Conservation (phyloP, 2,329 filamentous ascomycete species). For the Aspergillus sp. region DNA sequence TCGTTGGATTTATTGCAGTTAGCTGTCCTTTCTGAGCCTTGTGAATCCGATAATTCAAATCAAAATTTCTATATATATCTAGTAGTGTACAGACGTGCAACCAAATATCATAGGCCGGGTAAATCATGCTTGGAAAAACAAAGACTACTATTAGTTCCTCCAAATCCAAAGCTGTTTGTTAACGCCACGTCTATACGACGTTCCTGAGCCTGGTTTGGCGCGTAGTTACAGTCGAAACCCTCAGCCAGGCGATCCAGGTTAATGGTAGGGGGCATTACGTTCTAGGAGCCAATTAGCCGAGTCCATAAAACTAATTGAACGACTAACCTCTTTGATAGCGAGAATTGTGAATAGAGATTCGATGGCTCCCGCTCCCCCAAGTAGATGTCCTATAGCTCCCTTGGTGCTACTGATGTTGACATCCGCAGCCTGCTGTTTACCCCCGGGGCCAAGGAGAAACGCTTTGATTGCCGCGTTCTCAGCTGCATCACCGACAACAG, state of each 20-base stretch:
- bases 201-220: constrained; percentile 69
- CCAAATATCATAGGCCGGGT: background rate
- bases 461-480: constrained; percentile 81
- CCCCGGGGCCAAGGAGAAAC: constrained; percentile 72
- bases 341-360: constrained; percentile 85
- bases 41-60: background rate
- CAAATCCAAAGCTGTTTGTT: constrained; percentile 97
- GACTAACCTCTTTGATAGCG: constrained; percentile 71
- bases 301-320: background rate
- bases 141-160: constrained; percentile 89
- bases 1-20: background rate
- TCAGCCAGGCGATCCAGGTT: constrained; percentile 70
- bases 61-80: background rate
- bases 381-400: constrained; percentile 84
- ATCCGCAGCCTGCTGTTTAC: constrained; percentile 58
- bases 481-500: constrained; percentile 78
- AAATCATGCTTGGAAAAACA: constrained; percentile 57
- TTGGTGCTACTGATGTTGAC: constrained; percentile 93
- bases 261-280: constrained; percentile 78
- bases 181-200: constrained; percentile 71
- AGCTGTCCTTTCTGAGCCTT: background rate
- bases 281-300: constrained; percentile 49
- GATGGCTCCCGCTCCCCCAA: constrained; percentile 87
- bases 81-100: background rate
- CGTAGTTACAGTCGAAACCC: constrained; percentile 80